Conservation (phyloP, 208 protist species). For the Wallacemonas rigidus region DNA sequence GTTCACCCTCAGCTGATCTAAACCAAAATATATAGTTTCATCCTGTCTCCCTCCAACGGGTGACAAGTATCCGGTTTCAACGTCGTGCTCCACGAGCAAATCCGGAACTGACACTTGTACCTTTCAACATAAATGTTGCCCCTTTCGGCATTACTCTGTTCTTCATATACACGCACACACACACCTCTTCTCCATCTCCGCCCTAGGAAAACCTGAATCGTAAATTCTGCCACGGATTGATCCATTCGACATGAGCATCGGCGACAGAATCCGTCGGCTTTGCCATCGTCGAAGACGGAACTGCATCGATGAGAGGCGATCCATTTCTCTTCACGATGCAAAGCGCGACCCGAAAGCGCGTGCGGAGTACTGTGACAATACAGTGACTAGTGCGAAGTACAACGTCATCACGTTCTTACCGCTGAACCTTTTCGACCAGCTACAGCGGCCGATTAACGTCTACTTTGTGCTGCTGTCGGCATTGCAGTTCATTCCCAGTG, state of each 20-base stretch:
- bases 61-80: no score
- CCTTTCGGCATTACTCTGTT: no score
- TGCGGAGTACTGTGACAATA: slow-evolving; percentile 67
- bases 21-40: no score
- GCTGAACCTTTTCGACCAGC: slow-evolving; percentile 95
- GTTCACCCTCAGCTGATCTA: no score
- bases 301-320: slow-evolving; percentile 36
- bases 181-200: not conserved
- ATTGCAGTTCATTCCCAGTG: slow-evolving; percentile 84
- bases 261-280: not conserved
- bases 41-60: no score
- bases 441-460: slow-evolving; percentile 93
- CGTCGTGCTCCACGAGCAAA: no score
- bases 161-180: no score
- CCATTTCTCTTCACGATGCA: slow-evolving; percentile 35
- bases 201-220: no score
- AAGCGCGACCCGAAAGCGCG: not conserved
- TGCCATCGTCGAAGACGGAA: slow-evolving; percentile 20
- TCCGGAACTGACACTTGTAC: no score
- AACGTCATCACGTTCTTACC: slow-evolving; percentile 94
- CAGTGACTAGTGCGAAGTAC: slow-evolving; percentile 94
- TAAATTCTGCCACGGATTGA: not conserved
- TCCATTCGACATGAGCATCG: not conserved
- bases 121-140: no score
- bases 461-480: slow-evolving; percentile 94